Evolutionary conservation across 2,329 filamentous ascomycete genomes (phyloP).

Genomic region (Fusarium globosum): DNA sequence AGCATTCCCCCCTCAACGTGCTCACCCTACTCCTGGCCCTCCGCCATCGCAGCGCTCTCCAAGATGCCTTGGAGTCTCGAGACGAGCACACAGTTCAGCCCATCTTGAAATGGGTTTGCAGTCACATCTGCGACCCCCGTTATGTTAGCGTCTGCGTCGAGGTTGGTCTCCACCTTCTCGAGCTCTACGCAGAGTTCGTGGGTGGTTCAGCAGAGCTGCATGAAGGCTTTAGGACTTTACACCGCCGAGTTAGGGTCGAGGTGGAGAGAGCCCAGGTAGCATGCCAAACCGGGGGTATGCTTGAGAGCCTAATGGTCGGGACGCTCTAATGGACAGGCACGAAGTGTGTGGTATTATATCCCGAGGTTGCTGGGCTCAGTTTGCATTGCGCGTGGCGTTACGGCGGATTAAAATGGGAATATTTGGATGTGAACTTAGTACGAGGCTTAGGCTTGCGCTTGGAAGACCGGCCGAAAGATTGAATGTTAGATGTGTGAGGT

Average conservation of each 20-base stretch:
- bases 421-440: slow-evolving; percentile 36
- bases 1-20: slow-evolving; percentile 70
- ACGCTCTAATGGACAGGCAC: slow-evolving; percentile 37
- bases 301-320: slow-evolving; percentile 72
- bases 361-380: slow-evolving; percentile 38
- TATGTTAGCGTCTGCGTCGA: slow-evolving; percentile 86
- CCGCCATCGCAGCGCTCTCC: slow-evolving; percentile 86
- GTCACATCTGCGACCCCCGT: slow-evolving; percentile 83
- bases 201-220: slow-evolving; percentile 80
- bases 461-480: not conserved
- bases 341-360: slow-evolving; percentile 34
- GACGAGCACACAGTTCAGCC: slow-evolving; percentile 86
- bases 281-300: slow-evolving; percentile 85
- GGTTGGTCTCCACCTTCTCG: slow-evolving; percentile 82
- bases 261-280: slow-evolving; percentile 88
- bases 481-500: slow-evolving; percentile 4
- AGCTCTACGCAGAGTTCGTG: slow-evolving; percentile 86
- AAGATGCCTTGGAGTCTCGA: slow-evolving; percentile 80
- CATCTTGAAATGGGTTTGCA: slow-evolving; percentile 83
- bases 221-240: slow-evolving; percentile 74
- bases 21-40: slow-evolving; percentile 86
- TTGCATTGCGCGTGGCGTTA: slow-evolving; percentile 46
- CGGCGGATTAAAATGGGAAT: slow-evolving; percentile 43
- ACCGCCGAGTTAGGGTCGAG: slow-evolving; percentile 77
- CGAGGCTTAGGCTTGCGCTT: slow-evolving; percentile 28